These are phyloP conservation scores for Elaeis guineensis DNA, from an alignment of 176 grass and related monocot genomes.

Conservation along the genomic window DNA sequence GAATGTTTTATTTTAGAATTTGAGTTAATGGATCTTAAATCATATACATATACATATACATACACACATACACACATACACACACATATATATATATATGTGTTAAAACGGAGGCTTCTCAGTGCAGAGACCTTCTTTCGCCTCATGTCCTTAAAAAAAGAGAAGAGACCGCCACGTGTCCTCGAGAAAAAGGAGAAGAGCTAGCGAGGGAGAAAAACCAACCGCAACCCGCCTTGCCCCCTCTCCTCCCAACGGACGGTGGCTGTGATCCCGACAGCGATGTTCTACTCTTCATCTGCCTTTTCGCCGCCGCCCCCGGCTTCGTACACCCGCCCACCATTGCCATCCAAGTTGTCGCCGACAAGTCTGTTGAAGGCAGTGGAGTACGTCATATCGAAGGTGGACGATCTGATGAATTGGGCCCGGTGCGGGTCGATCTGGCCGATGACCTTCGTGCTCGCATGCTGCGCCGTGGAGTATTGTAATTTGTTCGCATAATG, in stretches of 20 bases:
- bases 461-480: constrained; percentile 85
- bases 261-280: neutral
- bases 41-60: no score
- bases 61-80: no score
- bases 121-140: no score
- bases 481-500: no score
- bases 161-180: no score
- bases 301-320: constrained; percentile 15
- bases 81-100: no score
- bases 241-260: constrained; percentile 34
- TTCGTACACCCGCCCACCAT: constrained; percentile 26
- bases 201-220: no score
- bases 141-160: no score
- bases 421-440: constrained; percentile 75
- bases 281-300: constrained; percentile 40
- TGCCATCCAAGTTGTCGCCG: constrained; percentile 26
- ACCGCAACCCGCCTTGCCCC: constrained; percentile 60
- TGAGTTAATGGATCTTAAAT: no score
- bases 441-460: constrained; percentile 91
- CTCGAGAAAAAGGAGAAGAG: no score
- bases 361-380: constrained; percentile 60
- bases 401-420: constrained; percentile 96
- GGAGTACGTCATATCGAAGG: constrained; percentile 95
- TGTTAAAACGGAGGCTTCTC: no score
- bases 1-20: no score